These are phyloP conservation scores for Annulohypoxylon moriforme DNA, from an alignment of 495 filamentous ascomycete species.

Conservation along the genomic window DNA sequence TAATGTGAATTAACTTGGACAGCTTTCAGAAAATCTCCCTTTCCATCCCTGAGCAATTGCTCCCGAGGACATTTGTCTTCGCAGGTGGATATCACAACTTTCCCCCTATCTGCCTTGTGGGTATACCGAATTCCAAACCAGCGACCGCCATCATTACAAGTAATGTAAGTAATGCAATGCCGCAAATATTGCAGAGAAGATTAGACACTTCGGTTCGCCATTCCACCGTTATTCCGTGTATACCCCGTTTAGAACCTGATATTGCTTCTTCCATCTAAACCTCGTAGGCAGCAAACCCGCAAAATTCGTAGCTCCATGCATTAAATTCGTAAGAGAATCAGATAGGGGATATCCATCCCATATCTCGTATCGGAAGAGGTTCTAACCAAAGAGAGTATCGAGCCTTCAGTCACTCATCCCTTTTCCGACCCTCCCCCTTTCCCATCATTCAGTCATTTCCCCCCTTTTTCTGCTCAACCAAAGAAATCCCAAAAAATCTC, in stretches of 20 bases:
- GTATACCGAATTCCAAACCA: conserved; percentile 10
- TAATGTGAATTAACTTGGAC: neutral
- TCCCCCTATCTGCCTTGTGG: neutral
- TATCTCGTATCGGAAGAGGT: neutral
- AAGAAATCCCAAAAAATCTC: neutral
- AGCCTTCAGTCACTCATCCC: neutral
- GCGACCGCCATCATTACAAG: neutral
- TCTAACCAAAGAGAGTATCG: neutral
- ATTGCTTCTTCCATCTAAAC: conserved; percentile 2
- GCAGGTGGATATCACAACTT: neutral
- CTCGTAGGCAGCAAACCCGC: neutral
- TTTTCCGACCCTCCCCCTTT: neutral
- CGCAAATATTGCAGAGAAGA: neutral
- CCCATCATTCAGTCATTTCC: neutral
- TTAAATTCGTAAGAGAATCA: neutral
- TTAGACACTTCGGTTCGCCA: neutral
- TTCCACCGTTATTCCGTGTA: neutral
- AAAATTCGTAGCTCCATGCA: neutral
- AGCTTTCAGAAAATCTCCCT: neutral
- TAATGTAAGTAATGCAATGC: neutral
- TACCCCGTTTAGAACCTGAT: neutral
- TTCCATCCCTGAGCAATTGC: neutral
- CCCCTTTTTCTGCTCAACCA: neutral
- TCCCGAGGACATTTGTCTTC: too few relatives aligned
- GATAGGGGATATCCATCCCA: neutral